Evolutionary conservation across 306 rosid genomes (phyloP).

Genomic region (Vigna hirtella): DNA sequence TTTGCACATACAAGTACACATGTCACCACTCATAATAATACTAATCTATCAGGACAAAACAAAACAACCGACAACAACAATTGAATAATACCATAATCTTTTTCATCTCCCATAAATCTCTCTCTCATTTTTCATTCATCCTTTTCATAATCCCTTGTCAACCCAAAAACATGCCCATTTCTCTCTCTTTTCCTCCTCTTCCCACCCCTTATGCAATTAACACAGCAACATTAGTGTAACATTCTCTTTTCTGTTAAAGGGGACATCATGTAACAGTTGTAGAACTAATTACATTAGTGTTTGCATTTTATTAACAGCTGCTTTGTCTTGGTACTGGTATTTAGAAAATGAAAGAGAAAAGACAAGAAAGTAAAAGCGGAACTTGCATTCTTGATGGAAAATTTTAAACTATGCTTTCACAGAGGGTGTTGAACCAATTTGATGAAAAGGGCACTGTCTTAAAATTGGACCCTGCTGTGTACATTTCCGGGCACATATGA

Average conservation of each 20-base stretch:
- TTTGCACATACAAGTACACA: slow-evolving; percentile 39
- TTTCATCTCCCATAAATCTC: slow-evolving; percentile 36
- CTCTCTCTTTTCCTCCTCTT: slow-evolving; percentile 31
- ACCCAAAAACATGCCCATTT: slow-evolving; percentile 24
- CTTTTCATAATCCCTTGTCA: background rate
- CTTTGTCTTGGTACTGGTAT: background rate
- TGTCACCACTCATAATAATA: slow-evolving; percentile 45
- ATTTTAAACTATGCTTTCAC: slow-evolving; percentile 12
- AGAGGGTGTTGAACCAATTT: slow-evolving; percentile 39
- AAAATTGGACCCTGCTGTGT: slow-evolving; percentile 25
- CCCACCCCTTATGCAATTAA: slow-evolving; percentile 25
- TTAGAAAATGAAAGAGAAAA: background rate
- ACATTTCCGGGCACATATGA: slow-evolving; percentile 36
- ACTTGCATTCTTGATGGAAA: slow-evolving; percentile 35
- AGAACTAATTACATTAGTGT: slow-evolving; percentile 11
- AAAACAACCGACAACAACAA: slow-evolving; percentile 54
- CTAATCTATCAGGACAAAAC: slow-evolving; percentile 12
- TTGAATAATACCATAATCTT: slow-evolving; percentile 55
- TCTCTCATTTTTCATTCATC: slow-evolving; percentile 18
- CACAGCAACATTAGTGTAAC: too few species aligned
- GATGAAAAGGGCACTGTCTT: slow-evolving; percentile 40
- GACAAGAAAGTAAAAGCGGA: slow-evolving; percentile 9
- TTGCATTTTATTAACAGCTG: slow-evolving; percentile 2
- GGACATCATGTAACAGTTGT: background rate
- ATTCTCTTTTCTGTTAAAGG: slow-evolving; percentile 27